These are phyloP conservation scores for Mycena citricolor DNA, from an alignment of 1,284 basidiomycete species.

Conservation along the genomic window DNA sequence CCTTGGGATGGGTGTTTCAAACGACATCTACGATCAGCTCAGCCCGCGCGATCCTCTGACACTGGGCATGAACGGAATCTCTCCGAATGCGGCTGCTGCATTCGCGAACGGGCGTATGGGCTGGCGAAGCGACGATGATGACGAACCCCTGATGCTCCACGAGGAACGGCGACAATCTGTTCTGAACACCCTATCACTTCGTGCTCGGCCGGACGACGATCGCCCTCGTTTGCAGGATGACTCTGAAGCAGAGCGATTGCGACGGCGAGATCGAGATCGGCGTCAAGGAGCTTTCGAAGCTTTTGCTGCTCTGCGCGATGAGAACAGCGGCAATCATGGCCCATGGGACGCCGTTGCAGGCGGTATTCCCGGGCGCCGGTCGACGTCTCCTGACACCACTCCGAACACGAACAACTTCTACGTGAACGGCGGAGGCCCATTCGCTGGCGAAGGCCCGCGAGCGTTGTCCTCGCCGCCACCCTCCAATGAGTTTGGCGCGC, in stretches of 20 bases:
- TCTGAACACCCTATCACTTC: too few species aligned
- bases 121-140: too few species aligned
- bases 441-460: slow-evolving; percentile 16
- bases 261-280: slow-evolving; percentile 11
- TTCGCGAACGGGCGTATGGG: too few species aligned
- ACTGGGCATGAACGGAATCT: slow-evolving; percentile 4
- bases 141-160: too few species aligned
- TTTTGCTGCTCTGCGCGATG: slow-evolving; percentile 5
- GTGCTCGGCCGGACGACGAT: not conserved
- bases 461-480: slow-evolving; percentile 22
- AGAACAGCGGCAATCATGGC: too few species aligned
- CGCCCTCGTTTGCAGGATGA: not conserved
- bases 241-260: slow-evolving; percentile 5
- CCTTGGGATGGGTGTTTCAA: not conserved
- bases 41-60: not conserved
- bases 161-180: slow-evolving; percentile 1
- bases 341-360: not conserved
- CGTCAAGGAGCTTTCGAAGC: slow-evolving; percentile 11
- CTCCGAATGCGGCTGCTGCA: too few species aligned
- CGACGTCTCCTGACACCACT: slow-evolving; percentile 12
- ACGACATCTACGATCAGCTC: slow-evolving; percentile 1
- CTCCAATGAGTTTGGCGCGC: not conserved
- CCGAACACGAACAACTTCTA: not conserved
- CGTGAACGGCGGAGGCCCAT: slow-evolving; percentile 2
- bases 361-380: slow-evolving; percentile 5